These are phyloP conservation scores for Sisymbrium irio DNA, from an alignment of 345 rosid species.

Conservation along the genomic window DNA sequence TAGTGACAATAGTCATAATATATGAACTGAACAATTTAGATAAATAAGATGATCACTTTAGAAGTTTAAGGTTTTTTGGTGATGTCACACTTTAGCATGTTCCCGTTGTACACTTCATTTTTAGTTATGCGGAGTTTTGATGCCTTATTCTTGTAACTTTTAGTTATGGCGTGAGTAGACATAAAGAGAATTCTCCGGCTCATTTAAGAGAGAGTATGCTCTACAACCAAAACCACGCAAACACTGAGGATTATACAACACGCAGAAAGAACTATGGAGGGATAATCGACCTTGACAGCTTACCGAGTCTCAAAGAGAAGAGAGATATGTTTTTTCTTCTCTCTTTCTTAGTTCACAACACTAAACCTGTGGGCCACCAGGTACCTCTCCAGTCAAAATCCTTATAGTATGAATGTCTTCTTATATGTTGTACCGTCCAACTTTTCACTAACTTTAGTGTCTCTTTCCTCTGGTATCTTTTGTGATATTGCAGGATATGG, in stretches of 20 bases:
- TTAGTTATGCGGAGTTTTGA: slow-evolving; percentile 24
- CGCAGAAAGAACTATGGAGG: slow-evolving; percentile 60
- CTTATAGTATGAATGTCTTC: neutral
- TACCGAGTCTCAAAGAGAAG: slow-evolving; percentile 79
- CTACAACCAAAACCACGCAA: slow-evolving; percentile 44
- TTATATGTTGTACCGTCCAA: neutral
- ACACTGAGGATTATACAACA: slow-evolving; percentile 43
- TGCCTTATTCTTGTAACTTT: slow-evolving; percentile 29
- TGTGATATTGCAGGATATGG: slow-evolving; percentile 78
- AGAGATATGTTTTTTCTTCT: slow-evolving; percentile 79
- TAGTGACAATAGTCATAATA: neutral
- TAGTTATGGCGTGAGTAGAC: slow-evolving; percentile 38
- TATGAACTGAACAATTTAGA: slow-evolving; percentile 23
- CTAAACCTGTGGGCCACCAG: slow-evolving; percentile 99
- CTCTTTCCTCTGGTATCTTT: neutral
- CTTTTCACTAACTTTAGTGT: neutral
- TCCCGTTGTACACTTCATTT: slow-evolving; percentile 4
- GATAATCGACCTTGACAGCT: slow-evolving; percentile 65
- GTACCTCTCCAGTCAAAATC: slow-evolving; percentile 36
- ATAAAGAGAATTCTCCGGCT: slow-evolving; percentile 41
- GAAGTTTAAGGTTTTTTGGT: neutral
- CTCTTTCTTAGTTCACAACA: slow-evolving; percentile 87
- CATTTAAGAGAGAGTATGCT: slow-evolving; percentile 45
- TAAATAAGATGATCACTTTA: slow-evolving; percentile 3
- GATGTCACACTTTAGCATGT: slow-evolving; percentile 3